Evolutionary conservation across 495 filamentous ascomycete genomes (phyloP).

Genomic region (Daldinia decipiens): DNA sequence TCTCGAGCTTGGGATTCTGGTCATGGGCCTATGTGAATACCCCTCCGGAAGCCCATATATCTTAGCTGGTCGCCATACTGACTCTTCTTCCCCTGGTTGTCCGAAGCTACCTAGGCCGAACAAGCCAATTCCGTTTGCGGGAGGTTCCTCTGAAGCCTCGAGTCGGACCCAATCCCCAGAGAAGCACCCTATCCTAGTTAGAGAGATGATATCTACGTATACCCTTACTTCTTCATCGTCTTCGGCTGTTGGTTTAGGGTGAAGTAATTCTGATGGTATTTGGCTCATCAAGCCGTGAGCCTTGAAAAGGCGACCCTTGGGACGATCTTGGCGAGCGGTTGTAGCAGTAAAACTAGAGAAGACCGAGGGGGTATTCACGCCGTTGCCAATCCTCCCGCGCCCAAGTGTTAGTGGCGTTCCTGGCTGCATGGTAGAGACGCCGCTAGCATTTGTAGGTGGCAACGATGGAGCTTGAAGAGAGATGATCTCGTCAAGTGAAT

Average conservation of each 20-base stretch:
- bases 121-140: slow-evolving; percentile 64
- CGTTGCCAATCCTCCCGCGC: slow-evolving; percentile 68
- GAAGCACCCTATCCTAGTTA: slow-evolving; percentile 92
- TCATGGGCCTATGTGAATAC: slow-evolving; percentile 63
- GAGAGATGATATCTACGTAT: slow-evolving; percentile 84
- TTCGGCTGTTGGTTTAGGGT: slow-evolving; percentile 77
- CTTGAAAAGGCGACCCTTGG: slow-evolving; percentile 72
- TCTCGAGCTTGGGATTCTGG: slow-evolving; percentile 62
- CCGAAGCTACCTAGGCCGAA: slow-evolving; percentile 65
- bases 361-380: slow-evolving; percentile 79
- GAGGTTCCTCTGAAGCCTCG: slow-evolving; percentile 75
- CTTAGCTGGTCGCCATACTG: slow-evolving; percentile 76
- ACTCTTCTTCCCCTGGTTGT: slow-evolving; percentile 58
- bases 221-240: slow-evolving; percentile 90
- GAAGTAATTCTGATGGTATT: slow-evolving; percentile 80
- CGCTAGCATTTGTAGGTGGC: slow-evolving; percentile 69
- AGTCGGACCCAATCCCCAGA: slow-evolving; percentile 97
- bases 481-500: slow-evolving; percentile 83
- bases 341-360: slow-evolving; percentile 83
- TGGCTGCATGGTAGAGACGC: slow-evolving; percentile 75
- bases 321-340: slow-evolving; percentile 74
- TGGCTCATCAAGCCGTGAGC: slow-evolving; percentile 76
- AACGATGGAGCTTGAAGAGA: slow-evolving; percentile 82
- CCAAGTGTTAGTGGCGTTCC: slow-evolving; percentile 76
- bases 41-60: slow-evolving; percentile 87